phyloP scores from a whole-genome alignment of 768 basidiomycete species.

The Boletus vinaceobasis region DNA sequence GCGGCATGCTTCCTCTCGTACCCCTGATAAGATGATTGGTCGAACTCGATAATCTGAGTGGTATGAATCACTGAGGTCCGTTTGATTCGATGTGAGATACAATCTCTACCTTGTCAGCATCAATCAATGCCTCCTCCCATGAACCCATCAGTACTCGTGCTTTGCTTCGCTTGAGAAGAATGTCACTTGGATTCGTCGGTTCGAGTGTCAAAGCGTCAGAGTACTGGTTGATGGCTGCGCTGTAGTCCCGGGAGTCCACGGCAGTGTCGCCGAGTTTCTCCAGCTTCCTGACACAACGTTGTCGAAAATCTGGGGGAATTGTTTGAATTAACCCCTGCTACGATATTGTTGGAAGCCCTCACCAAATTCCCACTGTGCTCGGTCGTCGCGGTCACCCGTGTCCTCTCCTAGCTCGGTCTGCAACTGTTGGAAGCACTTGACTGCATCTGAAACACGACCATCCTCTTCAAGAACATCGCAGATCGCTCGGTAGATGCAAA shows the following conservation, averaged over 20 bases:
- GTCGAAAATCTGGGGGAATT: neutral
- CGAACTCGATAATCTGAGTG: neutral
- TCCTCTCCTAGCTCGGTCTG: neutral
- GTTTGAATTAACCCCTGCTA: neutral
- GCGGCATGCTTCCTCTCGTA: neutral
- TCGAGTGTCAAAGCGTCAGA: neutral
- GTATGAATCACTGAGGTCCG: neutral
- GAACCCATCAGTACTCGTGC: neutral
- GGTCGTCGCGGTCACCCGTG: neutral
- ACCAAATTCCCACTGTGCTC: neutral
- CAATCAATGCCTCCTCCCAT: conserved; percentile 1
- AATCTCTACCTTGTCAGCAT: conserved; percentile 6
- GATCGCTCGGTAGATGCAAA: neutral
- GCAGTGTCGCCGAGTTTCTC: neutral
- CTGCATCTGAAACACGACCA: neutral
- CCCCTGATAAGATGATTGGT: neutral
- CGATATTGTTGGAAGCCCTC: neutral
- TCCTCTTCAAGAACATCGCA: conserved; percentile 1
- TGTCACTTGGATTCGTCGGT: rapidly evolving
- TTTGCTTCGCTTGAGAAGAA: conserved; percentile 8
- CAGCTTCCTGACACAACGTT: neutral
- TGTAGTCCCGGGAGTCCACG: neutral
- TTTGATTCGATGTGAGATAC: neutral
- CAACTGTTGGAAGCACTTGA: neutral
- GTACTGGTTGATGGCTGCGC: neutral